Conservation (phyloP, 768 basidiomycete species). For the Leccinum subtestaceum region DNA sequence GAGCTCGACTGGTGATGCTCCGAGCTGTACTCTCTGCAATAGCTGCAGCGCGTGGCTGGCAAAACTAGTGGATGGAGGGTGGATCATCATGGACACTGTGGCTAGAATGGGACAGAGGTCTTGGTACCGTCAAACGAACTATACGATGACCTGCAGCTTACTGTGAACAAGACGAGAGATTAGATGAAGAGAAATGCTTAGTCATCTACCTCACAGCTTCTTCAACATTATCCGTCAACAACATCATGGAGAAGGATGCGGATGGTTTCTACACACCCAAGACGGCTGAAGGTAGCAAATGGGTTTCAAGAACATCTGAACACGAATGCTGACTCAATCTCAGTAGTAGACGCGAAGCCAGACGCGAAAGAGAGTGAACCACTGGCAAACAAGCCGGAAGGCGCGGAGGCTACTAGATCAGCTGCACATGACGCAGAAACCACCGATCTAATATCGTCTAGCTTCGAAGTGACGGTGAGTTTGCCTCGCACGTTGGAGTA, state of each 20-base stretch:
- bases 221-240: constrained; percentile 9
- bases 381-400: constrained; percentile 17
- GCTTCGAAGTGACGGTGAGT: constrained; percentile 77
- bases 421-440: constrained; percentile 27
- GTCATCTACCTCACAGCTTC: constrained; percentile 13
- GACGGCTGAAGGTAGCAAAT: constrained; percentile 37
- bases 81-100: constrained; percentile 9
- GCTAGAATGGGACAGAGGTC: background rate
- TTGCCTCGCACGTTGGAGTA: background rate
- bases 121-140: background rate
- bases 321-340: constrained; percentile 8
- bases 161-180: constrained; percentile 11
- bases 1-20: constrained; percentile 52
- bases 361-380: constrained; percentile 29
- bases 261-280: constrained; percentile 75
- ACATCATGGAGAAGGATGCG: constrained; percentile 65
- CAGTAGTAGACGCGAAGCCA: constrained; percentile 17
- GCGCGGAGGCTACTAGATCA: constrained; percentile 16
- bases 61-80: constrained; percentile 10
- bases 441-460: constrained; percentile 71
- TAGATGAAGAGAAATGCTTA: constrained; percentile 22
- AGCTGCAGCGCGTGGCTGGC: constrained; percentile 18
- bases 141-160: background rate
- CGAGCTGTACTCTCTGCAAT: constrained; percentile 40
- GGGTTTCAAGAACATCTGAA: background rate